Conservation (phyloP, 2,329 filamentous ascomycete genomes). For the Gaeumannomyces sp. region DNA sequence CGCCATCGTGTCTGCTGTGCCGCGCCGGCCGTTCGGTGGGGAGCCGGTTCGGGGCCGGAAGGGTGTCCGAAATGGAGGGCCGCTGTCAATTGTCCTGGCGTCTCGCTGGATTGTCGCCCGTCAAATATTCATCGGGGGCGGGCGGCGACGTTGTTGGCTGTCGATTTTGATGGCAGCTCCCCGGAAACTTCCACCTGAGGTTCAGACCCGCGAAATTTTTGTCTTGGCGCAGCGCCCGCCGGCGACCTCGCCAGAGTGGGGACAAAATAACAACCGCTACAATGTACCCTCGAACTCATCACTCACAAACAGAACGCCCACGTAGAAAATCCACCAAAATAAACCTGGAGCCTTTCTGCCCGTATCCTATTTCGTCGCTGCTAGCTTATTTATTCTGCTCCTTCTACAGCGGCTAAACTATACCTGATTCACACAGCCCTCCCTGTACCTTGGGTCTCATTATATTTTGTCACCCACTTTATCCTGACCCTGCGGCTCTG, state of each 20-base stretch:
- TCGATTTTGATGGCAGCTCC: not conserved
- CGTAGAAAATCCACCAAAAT: too few species aligned
- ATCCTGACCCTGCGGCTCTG: not conserved
- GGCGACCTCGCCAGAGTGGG: too few species aligned
- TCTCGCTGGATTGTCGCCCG: not conserved
- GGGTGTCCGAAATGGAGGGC: constrained; percentile 14
- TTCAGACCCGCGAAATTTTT: constrained; percentile 13
- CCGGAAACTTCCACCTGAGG: not conserved
- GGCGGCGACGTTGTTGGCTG: not conserved
- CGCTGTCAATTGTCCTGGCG: not conserved
- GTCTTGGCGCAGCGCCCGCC: constrained; percentile 10
- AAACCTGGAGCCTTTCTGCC: too few species aligned
- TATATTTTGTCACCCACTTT: not conserved
- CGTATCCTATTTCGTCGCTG: too few species aligned
- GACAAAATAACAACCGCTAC: not conserved
- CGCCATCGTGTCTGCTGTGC: constrained; percentile 54
- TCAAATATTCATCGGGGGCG: not conserved
- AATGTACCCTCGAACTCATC: not conserved
- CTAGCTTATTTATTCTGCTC: too few species aligned
- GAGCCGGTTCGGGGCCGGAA: constrained; percentile 4
- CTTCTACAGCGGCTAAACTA: too few species aligned
- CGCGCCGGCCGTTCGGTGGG: not conserved
- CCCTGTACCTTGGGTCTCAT: not conserved
- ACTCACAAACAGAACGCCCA: too few species aligned
- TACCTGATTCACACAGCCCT: too few species aligned